phyloP scores from a whole-genome alignment of 2,329 filamentous ascomycete genomes.

The Chaetomium olivaceum region DNA sequence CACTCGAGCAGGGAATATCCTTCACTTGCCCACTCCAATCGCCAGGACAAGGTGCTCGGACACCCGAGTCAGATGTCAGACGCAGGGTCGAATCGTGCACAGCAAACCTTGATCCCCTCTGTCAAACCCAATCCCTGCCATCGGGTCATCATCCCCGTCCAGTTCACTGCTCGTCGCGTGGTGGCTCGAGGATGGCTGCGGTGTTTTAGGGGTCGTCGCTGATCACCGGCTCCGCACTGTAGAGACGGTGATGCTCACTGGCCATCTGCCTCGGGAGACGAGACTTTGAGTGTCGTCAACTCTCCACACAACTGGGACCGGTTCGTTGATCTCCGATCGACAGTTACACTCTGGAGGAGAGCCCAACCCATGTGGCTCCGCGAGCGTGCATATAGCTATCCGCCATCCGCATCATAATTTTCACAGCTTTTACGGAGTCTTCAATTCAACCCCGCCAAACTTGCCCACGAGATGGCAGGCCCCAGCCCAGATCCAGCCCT shows the following conservation, averaged over 20 bases:
- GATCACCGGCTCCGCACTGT: not conserved
- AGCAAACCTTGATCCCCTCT: not conserved
- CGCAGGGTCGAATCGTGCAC: not conserved
- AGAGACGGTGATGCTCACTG: not conserved
- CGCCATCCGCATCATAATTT: too few species aligned
- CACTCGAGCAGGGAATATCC: not conserved
- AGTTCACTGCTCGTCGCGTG: not conserved
- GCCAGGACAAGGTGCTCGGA: not conserved
- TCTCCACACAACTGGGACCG: not conserved
- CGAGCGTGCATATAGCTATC: not conserved
- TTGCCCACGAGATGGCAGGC: slow-evolving; percentile 18
- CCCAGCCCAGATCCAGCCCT: slow-evolving; percentile 23
- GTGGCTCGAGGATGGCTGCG: not conserved
- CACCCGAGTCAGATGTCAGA: not conserved
- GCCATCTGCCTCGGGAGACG: not conserved
- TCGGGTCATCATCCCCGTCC: not conserved
- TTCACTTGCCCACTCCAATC: not conserved
- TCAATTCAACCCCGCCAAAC: not conserved
- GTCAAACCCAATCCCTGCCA: not conserved
- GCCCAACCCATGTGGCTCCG: not conserved
- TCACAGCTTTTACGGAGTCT: not conserved
- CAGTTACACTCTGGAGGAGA: not conserved
- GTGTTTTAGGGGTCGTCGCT: not conserved
- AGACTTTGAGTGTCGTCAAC: not conserved
- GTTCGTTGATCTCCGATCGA: slow-evolving; percentile 13